Evolutionary conservation across 108 stramenopile species (phyloP), one percentile per base, ranked within the genome.

Genomic region (Nitzschia inconspicua): DNA sequence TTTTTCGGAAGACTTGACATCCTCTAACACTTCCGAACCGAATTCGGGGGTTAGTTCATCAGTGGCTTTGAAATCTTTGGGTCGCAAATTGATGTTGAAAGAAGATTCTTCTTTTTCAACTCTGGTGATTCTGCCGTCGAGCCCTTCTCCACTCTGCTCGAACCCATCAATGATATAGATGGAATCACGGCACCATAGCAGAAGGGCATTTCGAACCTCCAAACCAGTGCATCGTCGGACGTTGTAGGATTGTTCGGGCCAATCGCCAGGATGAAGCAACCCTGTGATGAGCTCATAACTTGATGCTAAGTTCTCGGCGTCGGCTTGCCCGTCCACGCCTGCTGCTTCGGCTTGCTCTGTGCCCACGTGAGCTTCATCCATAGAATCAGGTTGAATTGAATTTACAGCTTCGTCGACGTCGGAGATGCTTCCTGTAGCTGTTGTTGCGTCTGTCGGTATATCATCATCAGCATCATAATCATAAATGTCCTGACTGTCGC

Each of bases 151-250:
- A 40, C 70, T 84, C 62, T 86, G 84, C 57, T 94, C 88, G 60
- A 91, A 94, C 1, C 93, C 93, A 63, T 94, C 93, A 36, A 94
- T 83, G 29, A 94, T 82, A 49, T 94, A 94, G 28, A 94, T 60
- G 14, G 89, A 85, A 53, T 89, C 77, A 3, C 63, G 76, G 48
- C 89, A 91, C 79, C 83, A 89, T 4, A 91, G 79, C 47, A 94
- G 75, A 19, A 94, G 59, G 14, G 88, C 89, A 57, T 91, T 84
- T 8, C 83, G 57, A 18, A 94, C 93, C 66, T 94, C 93, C 37
- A 94, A 70, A 31, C 93, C 93, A 44, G 93, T 91, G 64, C 93
- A 94, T 24, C 93, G 75, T 53, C 68, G 66, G 37, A 91, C 81
- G 62, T 94, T 94, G 68, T 91, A 94, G 37, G 83, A 86, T 53